phyloP scores from a whole-genome alignment of 1,139 yeast genomes.

The Cylindricascospora bacillispora region DNA sequence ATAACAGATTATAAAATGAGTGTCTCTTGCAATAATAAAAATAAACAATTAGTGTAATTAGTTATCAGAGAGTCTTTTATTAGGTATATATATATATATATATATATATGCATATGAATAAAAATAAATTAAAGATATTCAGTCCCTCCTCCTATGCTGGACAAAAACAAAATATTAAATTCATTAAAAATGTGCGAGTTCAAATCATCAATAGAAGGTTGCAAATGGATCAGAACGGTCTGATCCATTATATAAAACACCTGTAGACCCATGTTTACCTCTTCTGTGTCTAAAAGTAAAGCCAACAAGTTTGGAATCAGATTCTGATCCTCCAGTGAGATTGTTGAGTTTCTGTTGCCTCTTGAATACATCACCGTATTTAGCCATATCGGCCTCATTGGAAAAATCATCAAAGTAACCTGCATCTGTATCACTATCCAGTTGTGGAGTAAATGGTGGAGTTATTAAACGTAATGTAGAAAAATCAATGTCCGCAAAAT shows the following conservation, averaged over 20 bases:
- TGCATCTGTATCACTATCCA: conserved; percentile 94
- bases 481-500: conserved; percentile 81
- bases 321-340: conserved; percentile 54
- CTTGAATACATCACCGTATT: conserved; percentile 91
- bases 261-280: conserved; percentile 36
- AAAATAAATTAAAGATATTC: too few relatives aligned
- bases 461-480: conserved; percentile 48
- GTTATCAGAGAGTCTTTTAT: too few relatives aligned
- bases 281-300: conserved; percentile 84
- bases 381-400: conserved; percentile 93
- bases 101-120: too few relatives aligned
- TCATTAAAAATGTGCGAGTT: too few relatives aligned
- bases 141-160: too few relatives aligned
- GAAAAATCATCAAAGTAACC: conserved; percentile 98
- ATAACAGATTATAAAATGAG: too few relatives aligned
- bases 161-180: too few relatives aligned
- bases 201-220: conserved; percentile 24
- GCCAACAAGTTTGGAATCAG: conserved; percentile 75
- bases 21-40: too few relatives aligned
- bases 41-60: too few relatives aligned
- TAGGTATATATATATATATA: too few relatives aligned
- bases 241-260: conserved; percentile 28
- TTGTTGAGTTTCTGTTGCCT: conserved; percentile 77
- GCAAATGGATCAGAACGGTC: conserved; percentile 32
- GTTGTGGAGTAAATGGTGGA: conserved; percentile 94